Base-by-base conservation (phyloP, 2,329 filamentous ascomycete species). In the Colletotrichum tanaceti region DNA sequence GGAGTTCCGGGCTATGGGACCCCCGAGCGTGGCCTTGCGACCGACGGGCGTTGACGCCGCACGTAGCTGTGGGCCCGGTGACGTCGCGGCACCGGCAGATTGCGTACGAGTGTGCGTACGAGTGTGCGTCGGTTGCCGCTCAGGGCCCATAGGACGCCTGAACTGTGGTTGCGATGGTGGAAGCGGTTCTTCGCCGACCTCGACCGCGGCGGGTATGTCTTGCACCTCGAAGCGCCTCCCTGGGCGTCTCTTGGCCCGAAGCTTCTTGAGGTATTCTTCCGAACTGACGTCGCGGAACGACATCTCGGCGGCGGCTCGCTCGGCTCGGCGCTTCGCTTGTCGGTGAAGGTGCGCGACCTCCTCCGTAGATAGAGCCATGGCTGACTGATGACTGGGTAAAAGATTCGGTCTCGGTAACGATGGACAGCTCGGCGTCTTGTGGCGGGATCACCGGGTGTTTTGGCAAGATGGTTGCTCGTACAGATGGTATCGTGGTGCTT, bases 241-340 rank as follows among this genome's bases (percentile, higher is more conserved):
- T 5, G 66, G 66, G 7, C 66, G 66, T 10, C 66, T 49, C 39
- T 60, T 69, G 35, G 66, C 55, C 6, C 66, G 49, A 13, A 69
- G 38, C 32, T 38, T 35, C 38, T 39, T 65, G 32, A 69, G 50
- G 5, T 69, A 69, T 1, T 69, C 66, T 22, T 69, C 66, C 9
- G 66, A 69, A 44, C 38, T 65, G 44, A 69, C 62, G 13, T 57
- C 35, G 20, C 57, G 49, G 14, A 66, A 69, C 5, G 62, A 60
- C 62, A 69, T 65, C n/a, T 65, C 63, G 41, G 57, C 62, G 3
- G 66, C 66, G 43, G 66, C 66, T 20, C 66, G 55, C 41, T 69
- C 66, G 57, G 66, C 66, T 13, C 66, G 44, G 20, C 66, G 66
- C 43, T 43, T 53, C 14, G 63, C 66, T 32, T 66, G 66, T 38